Evolutionary conservation across 1,139 yeast species (phyloP), one percentile per base, ranked within the genome.

Genomic region (Pichia sp.): DNA sequence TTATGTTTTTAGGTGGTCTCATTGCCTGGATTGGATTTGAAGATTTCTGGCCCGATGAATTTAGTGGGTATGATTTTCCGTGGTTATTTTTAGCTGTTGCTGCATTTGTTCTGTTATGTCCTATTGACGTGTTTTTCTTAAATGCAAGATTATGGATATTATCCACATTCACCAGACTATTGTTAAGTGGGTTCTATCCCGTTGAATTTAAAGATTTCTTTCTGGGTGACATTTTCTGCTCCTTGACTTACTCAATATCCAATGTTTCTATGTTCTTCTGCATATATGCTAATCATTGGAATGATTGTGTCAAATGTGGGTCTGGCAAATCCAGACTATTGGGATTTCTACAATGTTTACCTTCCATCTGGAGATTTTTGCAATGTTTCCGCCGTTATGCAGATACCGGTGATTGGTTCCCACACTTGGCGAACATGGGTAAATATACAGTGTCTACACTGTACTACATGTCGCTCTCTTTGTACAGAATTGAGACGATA

Each of bases 371-470:
- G 86, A 82, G 99, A 62, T 74, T 83, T 37, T 56, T 88, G 37
- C 99, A 91, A 57, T 91, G 98, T 59, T 57, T 81, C 22, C 67
- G 99, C 49, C 94, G 99, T 71, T 91, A 72, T 56, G 74, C 79
- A 34, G 99, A 91, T 54, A 82, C 96, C 0, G 91, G 94, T 2
- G 96, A 88, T 52, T 80, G 88, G 83, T 93, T 91, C 55, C 99
- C 99, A 1, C 99, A 91, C 67, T 62, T 91, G 42, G 91, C 95
- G n/a, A 91, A 91, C 53, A 85, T 86, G 69, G 51, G 67, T 30
- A 91, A 91, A 57, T 91, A 88, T 56, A 53, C 71, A 1, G 60
- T 81, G 24, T 72, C 87, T 2, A 70, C 84, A 3, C 48, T 73
- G 19, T 86, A 84, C 59, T 80, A 84, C 57, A 73, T 77, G 50